Percentiles rank a stretch among this genome's conserved stretches.
phyloP scores from a whole-genome alignment of 1,284 basidiomycete species.

The Gomphus bonarii region DNA sequence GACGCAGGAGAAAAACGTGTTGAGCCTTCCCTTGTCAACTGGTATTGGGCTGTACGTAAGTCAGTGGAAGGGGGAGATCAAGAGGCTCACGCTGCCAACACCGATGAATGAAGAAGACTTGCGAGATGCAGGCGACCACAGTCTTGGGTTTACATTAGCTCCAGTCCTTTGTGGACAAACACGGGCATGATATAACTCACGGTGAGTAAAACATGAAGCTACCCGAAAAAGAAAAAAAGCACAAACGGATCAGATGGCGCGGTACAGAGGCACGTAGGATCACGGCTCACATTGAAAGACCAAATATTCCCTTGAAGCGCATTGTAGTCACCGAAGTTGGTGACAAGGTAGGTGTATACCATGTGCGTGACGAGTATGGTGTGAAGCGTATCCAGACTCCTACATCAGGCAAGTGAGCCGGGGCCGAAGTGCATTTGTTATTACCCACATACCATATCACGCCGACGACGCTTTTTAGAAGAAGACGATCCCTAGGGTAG shows the following conservation, averaged over 20 bases:
- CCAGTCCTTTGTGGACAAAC: background rate
- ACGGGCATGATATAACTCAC: background rate
- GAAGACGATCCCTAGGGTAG: background rate
- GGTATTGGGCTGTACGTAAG: background rate
- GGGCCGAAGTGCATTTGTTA: background rate
- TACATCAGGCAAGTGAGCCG: background rate
- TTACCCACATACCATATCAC: background rate
- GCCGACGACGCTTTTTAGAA: background rate
- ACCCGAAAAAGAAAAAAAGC: background rate
- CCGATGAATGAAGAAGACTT: background rate
- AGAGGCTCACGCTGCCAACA: background rate
- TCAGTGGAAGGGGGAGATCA: background rate
- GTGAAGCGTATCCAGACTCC: background rate
- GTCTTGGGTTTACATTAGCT: background rate
- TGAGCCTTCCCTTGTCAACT: slow-evolving; percentile 1
- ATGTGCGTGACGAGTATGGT: slow-evolving; percentile 2
- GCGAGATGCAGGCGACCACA: background rate
- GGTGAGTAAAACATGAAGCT: background rate
- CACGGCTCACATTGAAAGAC: background rate
- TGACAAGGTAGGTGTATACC: slow-evolving; percentile 1
- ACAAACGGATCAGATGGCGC: background rate
- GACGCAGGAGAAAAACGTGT: background rate
- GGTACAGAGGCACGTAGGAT: background rate
- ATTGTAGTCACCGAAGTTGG: background rate
- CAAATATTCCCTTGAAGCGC: background rate